Percentiles rank a stretch among this genome's conserved stretches.
Conservation (phyloP, 2,329 filamentous ascomycete genomes). For the Fusarium sp. region DNA sequence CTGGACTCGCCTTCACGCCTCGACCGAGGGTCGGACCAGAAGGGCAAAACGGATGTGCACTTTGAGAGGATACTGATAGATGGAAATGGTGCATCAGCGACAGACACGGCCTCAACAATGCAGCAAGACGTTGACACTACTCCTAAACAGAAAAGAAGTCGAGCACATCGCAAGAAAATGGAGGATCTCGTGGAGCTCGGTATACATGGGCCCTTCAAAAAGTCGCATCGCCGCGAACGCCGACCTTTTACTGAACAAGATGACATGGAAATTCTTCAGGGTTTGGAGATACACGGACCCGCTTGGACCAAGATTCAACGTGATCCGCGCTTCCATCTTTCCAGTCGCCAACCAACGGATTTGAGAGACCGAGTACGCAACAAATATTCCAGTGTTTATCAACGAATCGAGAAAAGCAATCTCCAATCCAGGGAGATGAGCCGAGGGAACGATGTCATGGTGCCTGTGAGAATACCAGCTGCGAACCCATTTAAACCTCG, state of each 20-base stretch:
- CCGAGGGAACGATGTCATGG: conserved; percentile 55
- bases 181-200: conserved; percentile 66
- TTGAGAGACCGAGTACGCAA: conserved; percentile 71
- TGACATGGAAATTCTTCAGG: conserved; percentile 68
- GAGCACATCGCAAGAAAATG: conserved; percentile 64
- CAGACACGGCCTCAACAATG: conserved; percentile 39
- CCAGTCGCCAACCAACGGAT: conserved; percentile 68
- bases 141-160: conserved; percentile 58
- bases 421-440: conserved; percentile 56
- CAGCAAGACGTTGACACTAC: conserved; percentile 47
- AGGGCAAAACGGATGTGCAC: conserved; percentile 58
- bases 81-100: conserved; percentile 46
- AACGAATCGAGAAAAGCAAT: conserved; percentile 63
- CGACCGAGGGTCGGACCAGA: conserved; percentile 46
- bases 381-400: conserved; percentile 68
- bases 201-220: conserved; percentile 70
- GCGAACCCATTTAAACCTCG: conserved; percentile 55
- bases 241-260: conserved; percentile 70
- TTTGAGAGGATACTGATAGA: conserved; percentile 67
- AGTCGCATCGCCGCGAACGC: conserved; percentile 67
- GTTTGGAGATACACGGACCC: conserved; percentile 67
- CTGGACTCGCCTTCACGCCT: conserved; percentile 35
- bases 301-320: conserved; percentile 73
- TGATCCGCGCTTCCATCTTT: conserved; percentile 66
- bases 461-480: conserved; percentile 61